Evolutionary conservation across 2,329 filamentous ascomycete species (phyloP).

Genomic region (Teratosphaeria pseudoeucalypti): DNA sequence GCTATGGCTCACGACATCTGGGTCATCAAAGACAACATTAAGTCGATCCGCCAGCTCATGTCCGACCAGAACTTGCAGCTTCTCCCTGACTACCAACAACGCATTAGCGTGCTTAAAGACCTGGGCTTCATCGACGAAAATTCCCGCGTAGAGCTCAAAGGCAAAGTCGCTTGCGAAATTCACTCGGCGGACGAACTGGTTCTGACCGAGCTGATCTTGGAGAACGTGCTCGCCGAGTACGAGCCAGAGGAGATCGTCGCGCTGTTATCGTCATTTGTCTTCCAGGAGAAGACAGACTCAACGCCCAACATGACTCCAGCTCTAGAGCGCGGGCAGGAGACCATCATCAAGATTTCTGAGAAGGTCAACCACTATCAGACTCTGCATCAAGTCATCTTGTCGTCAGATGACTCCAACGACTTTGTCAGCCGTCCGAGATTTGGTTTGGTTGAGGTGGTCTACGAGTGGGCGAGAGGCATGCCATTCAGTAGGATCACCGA

Average conservation of each 20-base stretch:
- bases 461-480: conserved; percentile 97
- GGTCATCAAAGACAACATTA: conserved; percentile 90
- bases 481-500: conserved; percentile 97
- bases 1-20: conserved; percentile 95
- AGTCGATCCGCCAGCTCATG: conserved; percentile 74
- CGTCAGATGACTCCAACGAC: conserved; percentile 82
- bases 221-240: conserved; percentile 91
- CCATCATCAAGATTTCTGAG: conserved; percentile 81
- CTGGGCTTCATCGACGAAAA: conserved; percentile 83
- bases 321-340: conserved; percentile 71
- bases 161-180: conserved; percentile 96
- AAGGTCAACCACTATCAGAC: conserved; percentile 88
- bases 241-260: conserved; percentile 95
- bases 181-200: conserved; percentile 95
- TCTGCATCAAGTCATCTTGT: conserved; percentile 81
- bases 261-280: conserved; percentile 86
- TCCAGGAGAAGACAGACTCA: conserved; percentile 87
- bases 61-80: conserved; percentile 95
- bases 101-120: conserved; percentile 82
- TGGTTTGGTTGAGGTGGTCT: conserved; percentile 92
- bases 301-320: conserved; percentile 71
- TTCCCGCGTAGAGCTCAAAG: conserved; percentile 84
- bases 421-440: conserved; percentile 82
- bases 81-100: conserved; percentile 91
- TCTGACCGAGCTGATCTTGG: conserved; percentile 87